These are phyloP conservation scores for Aegle marmelos DNA, from an alignment of 345 rosid genomes.

Conservation along the genomic window DNA sequence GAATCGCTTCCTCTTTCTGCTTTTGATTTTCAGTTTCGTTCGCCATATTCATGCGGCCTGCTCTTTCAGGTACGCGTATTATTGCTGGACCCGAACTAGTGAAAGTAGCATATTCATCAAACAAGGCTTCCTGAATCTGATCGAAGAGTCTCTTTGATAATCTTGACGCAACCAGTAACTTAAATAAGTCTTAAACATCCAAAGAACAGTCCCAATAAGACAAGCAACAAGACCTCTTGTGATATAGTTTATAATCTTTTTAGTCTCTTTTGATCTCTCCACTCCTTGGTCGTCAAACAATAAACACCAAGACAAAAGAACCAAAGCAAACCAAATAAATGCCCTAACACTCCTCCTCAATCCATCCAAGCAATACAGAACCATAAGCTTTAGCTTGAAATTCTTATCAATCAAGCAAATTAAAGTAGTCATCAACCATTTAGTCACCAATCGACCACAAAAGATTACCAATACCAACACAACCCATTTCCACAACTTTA, in stretches of 20 bases:
- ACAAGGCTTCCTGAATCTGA: conserved; percentile 57
- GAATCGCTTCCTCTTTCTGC: conserved; percentile 45
- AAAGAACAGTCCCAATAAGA: conserved; percentile 43
- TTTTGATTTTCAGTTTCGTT: conserved; percentile 15
- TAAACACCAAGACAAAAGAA: too few species aligned
- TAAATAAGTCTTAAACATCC: conserved; percentile 48
- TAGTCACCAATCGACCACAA: conserved; percentile 46
- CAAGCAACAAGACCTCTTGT: conserved; percentile 40
- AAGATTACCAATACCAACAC: conserved; percentile 44
- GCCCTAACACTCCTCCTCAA: too few species aligned
- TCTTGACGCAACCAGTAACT: conserved; percentile 43
- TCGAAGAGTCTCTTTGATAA: conserved; percentile 61
- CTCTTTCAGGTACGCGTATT: conserved; percentile 36
- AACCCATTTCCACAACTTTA: conserved; percentile 54
- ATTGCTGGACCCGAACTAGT: conserved; percentile 54
- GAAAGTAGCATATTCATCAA: conserved; percentile 49
- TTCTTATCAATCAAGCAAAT: conserved; percentile 54
- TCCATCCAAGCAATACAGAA: conserved; percentile 10
- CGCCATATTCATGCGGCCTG: conserved; percentile 32
- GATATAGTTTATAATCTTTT: background rate
- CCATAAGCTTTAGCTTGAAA: conserved; percentile 55
- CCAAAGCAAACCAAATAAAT: too few species aligned
- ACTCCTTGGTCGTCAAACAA: too few species aligned
- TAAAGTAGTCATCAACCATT: conserved; percentile 39
- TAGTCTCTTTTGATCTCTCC: too few species aligned